A percentile compares a stretch with the other conserved stretches of the same genome.
phyloP scores from a whole-genome alignment of 73 alveolate genomes.

The Stentor roeselii region DNA sequence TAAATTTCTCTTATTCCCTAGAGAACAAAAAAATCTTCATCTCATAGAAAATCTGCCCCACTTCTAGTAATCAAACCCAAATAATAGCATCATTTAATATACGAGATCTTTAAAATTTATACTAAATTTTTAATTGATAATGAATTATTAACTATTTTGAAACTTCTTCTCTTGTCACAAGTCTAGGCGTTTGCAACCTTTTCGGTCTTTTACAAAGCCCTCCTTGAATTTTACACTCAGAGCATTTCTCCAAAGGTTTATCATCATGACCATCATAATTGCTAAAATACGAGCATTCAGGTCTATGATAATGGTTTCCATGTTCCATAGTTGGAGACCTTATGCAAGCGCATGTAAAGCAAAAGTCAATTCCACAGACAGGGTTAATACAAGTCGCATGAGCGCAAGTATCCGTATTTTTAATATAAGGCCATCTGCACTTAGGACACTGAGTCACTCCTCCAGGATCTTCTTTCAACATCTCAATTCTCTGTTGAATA shows the following conservation, averaged over 20 bases:
- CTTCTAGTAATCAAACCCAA: too few relatives aligned
- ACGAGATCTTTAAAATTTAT: too few relatives aligned
- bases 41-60: too few relatives aligned
- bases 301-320: slow-evolving; percentile 24
- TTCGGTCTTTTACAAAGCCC: not conserved
- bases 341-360: slow-evolving; percentile 14
- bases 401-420: not conserved
- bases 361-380: not conserved
- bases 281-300: not conserved
- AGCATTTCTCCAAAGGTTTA: not conserved
- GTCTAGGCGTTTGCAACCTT: not conserved
- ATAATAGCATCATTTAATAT: too few relatives aligned
- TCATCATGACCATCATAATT: not conserved
- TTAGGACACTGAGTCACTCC: slow-evolving; percentile 11
- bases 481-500: not conserved
- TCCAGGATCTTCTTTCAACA: not conserved
- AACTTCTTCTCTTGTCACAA: not conserved
- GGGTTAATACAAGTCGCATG: not conserved
- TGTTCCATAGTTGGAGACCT: slow-evolving; percentile 23
- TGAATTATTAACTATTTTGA: too few relatives aligned
- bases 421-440: not conserved
- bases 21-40: too few relatives aligned
- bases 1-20: too few relatives aligned
- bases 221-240: not conserved
- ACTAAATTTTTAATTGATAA: too few relatives aligned